Conservation (phyloP, 2,329 filamentous ascomycete species). For the Emergomyces orientalis region DNA sequence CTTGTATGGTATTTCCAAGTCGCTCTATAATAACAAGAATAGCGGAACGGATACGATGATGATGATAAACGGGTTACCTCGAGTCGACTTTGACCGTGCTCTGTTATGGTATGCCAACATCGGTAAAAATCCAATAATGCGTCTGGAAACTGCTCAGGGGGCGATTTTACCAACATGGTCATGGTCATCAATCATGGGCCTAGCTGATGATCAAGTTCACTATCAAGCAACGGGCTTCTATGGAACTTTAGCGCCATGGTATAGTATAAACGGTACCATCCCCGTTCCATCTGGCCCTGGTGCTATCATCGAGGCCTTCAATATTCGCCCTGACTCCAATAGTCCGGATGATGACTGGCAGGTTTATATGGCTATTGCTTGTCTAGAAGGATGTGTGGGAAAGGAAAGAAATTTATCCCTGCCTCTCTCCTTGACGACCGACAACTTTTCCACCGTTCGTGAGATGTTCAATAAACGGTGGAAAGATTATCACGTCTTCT, state of each 20-base stretch:
- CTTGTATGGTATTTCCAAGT: background rate
- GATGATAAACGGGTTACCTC: conserved; percentile 2
- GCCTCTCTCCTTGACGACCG: background rate
- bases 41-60: background rate
- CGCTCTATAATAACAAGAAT: background rate
- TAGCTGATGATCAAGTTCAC: background rate
- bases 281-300: background rate
- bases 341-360: background rate
- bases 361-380: conserved; percentile 1
- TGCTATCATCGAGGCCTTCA: background rate
- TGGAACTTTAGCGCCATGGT: background rate
- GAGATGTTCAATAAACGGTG: background rate
- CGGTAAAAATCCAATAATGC: background rate
- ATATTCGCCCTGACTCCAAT: background rate
- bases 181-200: background rate
- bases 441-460: background rate
- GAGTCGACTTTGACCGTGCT: conserved; percentile 1
- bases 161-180: background rate
- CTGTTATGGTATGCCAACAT: background rate
- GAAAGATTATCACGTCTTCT: background rate
- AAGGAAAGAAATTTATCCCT: background rate
- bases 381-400: background rate
- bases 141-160: background rate
- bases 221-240: conserved; percentile 1
- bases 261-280: background rate